Evolutionary conservation across 257 asterid species (phyloP).

Genomic region (Euphrasia confusa): DNA sequence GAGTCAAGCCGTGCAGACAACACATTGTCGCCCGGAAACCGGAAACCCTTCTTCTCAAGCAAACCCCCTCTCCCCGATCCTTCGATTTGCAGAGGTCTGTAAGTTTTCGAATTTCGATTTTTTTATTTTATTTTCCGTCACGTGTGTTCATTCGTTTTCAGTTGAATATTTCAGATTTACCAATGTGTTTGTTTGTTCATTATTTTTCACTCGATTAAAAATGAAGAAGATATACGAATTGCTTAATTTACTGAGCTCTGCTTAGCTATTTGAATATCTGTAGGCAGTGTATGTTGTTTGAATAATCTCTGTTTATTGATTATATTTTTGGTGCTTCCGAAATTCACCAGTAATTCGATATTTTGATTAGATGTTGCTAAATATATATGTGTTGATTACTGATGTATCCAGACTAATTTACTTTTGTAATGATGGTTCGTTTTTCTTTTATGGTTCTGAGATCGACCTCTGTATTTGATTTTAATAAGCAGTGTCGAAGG

Average conservation of each 20-base stretch:
- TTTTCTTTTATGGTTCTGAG: neutral
- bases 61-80: neutral
- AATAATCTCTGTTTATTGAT: neutral
- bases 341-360: too few relatives aligned
- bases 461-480: neutral
- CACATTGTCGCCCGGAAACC: neutral
- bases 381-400: too few relatives aligned
- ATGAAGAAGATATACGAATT: neutral
- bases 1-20: too few relatives aligned
- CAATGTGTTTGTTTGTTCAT: conserved; percentile 9
- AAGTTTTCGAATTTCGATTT: neutral
- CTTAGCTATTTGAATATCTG: conserved; percentile 11
- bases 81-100: neutral
- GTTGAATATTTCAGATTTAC: neutral
- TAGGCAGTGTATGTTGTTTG: neutral
- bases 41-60: neutral
- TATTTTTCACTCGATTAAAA: neutral
- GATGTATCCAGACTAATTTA: too few relatives aligned
- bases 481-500: neutral
- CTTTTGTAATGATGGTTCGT: neutral
- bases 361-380: neutral
- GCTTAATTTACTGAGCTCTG: conserved; percentile 9
- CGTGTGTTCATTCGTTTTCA: neutral
- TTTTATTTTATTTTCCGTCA: neutral
- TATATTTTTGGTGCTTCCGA: too few relatives aligned